These are phyloP conservation scores for Amphicarpaea edgeworthii DNA, from an alignment of 306 rosid species.

Conservation along the genomic window DNA sequence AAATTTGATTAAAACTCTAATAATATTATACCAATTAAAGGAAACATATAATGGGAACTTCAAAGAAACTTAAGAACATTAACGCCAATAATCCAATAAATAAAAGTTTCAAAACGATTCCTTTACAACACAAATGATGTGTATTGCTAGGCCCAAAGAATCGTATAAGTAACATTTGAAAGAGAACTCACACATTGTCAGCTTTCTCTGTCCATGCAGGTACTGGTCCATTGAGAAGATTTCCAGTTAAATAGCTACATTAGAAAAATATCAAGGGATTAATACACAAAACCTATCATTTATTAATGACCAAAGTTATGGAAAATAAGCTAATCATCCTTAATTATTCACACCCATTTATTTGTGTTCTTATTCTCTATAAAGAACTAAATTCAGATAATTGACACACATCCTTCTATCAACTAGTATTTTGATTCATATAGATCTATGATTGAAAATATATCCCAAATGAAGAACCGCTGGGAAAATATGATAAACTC, in stretches of 20 bases:
- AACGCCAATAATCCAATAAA: too few relatives aligned
- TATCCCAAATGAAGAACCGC: too few relatives aligned
- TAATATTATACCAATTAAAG: too few relatives aligned
- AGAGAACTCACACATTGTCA: constrained; percentile 52
- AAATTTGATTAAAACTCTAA: too few relatives aligned
- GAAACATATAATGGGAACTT: too few relatives aligned
- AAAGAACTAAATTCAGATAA: too few relatives aligned
- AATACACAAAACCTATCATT: neutral
- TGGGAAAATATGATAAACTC: too few relatives aligned
- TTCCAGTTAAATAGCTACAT: constrained; percentile 67
- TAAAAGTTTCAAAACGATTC: neutral
- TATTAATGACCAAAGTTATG: neutral
- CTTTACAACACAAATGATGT: neutral
- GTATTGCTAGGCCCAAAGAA: neutral
- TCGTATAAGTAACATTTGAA: constrained; percentile 5
- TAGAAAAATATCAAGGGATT: neutral
- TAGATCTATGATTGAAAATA: too few relatives aligned
- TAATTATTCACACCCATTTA: neutral
- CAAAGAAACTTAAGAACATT: too few relatives aligned
- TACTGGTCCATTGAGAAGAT: constrained; percentile 56
- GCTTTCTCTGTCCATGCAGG: constrained; percentile 45
- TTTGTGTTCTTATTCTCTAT: too few relatives aligned
- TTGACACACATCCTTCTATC: too few relatives aligned
- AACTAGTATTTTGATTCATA: neutral
- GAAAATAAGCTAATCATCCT: neutral